These are phyloP conservation scores for Rhododendron henanense DNA, from an alignment of 148 eudicot species.

Conservation along the genomic window DNA sequence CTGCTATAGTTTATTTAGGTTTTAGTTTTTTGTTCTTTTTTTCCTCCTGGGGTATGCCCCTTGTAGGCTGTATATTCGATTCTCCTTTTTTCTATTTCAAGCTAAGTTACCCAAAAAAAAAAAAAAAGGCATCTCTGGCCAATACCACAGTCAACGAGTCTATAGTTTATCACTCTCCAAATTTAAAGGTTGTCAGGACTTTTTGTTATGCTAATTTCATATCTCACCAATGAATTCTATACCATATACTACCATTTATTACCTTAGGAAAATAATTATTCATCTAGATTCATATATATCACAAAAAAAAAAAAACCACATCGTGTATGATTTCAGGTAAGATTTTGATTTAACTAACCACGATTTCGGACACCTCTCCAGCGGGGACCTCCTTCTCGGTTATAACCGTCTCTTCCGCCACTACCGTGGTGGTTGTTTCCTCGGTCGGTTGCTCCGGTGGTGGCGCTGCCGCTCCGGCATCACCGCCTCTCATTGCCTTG, in stretches of 20 bases:
- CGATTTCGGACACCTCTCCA: conserved; percentile 5
- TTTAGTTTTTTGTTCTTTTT: too few species aligned
- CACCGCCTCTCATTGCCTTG: conserved; percentile 22
- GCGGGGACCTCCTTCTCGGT: not conserved
- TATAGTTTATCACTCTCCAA: not conserved
- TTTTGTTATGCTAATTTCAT: not conserved
- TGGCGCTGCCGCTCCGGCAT: conserved; percentile 11
- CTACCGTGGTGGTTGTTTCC: conserved; percentile 12
- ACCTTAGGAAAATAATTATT: not conserved
- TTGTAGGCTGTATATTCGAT: too few species aligned
- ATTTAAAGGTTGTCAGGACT: not conserved
- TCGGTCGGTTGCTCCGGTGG: conserved; percentile 25
- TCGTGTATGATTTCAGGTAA: not conserved
- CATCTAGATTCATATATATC: not conserved
- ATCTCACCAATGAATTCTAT: not conserved
- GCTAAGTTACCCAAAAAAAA: too few species aligned
- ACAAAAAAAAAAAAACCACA: not conserved
- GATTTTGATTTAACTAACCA: not conserved
- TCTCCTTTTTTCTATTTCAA: too few species aligned
- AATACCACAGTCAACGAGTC: not conserved
- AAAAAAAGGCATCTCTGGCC: too few species aligned
- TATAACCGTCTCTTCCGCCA: not conserved
- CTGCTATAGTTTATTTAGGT: too few species aligned
- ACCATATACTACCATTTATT: not conserved
- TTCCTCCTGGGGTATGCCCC: too few species aligned